Evolutionary conservation across 2,329 filamentous ascomycete species (phyloP).

Genomic region (Cladophialophora psammophila): DNA sequence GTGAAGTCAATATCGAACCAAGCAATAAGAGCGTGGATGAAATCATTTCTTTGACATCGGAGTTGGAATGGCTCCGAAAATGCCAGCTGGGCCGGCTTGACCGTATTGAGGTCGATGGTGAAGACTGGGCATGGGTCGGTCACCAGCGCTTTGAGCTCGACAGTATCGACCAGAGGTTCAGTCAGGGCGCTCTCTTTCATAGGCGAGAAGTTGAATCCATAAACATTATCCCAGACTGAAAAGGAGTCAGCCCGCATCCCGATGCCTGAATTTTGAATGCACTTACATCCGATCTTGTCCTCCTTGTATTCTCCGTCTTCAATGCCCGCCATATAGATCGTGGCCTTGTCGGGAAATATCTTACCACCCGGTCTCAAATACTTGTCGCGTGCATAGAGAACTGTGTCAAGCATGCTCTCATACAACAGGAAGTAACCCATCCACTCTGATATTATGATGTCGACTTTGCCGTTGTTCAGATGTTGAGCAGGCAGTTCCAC

Average conservation of each 20-base stretch:
- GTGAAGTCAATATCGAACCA: constrained; percentile 99
- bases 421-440: constrained; percentile 99
- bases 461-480: constrained; percentile 70
- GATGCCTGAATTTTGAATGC: constrained; percentile 17
- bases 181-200: constrained; percentile 92
- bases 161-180: constrained; percentile 95
- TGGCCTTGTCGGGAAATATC: constrained; percentile 99
- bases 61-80: constrained; percentile 83
- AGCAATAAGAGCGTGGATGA: constrained; percentile 92
- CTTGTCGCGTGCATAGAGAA: constrained; percentile 92
- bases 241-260: constrained; percentile 18
- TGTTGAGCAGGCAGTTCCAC: constrained; percentile 83
- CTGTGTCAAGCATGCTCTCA: constrained; percentile 98
- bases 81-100: constrained; percentile 80
- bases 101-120: constrained; percentile 91
- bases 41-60: constrained; percentile 82
- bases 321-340: constrained; percentile 94
- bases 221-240: constrained; percentile 98
- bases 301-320: constrained; percentile 99
- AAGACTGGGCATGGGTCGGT: constrained; percentile 87
- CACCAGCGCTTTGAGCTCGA: constrained; percentile 95
- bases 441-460: constrained; percentile 99
- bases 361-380: constrained; percentile 86
- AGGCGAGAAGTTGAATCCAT: constrained; percentile 94
- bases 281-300: constrained; percentile 98